Evolutionary conservation across 73 alveolate species (phyloP), one percentile per base, ranked within the genome.

Genomic region (Symbiodinium natans): DNA sequence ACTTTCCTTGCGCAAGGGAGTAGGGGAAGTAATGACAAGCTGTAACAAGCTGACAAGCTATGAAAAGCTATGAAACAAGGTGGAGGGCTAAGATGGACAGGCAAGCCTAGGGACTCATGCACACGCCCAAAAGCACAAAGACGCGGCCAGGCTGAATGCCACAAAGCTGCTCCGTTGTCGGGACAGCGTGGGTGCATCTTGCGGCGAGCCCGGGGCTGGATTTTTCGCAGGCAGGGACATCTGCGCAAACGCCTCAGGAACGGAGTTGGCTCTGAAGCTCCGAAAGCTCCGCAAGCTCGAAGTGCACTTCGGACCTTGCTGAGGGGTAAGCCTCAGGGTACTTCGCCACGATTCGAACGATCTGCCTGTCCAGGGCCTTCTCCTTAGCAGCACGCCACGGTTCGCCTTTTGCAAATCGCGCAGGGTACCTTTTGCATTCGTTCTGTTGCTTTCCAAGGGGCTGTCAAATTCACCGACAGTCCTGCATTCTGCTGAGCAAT

Each of bases 401-500:
- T n/a, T n/a, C n/a, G n/a, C n/a, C n/a, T n/a, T n/a, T n/a, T n/a
- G n/a, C n/a, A n/a, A n/a, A n/a, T n/a, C n/a, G n/a, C n/a, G n/a
- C n/a, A n/a, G n/a, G n/a, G n/a, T n/a, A n/a, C n/a, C n/a, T n/a
- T n/a, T n/a, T n/a, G n/a, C n/a, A n/a, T n/a, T n/a, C n/a, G n/a
- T n/a, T n/a, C n/a, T n/a, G n/a, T n/a, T n/a, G n/a, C n/a, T n/a
- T n/a, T n/a, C 59, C 54, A 63, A 71, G 97, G 29, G 0, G 29
- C 98, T 17, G 98, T 92, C 98, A 92, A 33, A 36, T 92, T 92
- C 46, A 92, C 98, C 40, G 98, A 74, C 52, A 92, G 92, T 21
- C 98, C 98, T 23, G 98, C 98, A 48, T 92, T 92, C 56, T 92
- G 98, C 98, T 92, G 92, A 23, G 98, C 92, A 52, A 92, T 92